Evolutionary conservation across 371 early-diverging fungal genomes (phyloP).

Genomic region (Lichtheimia hyalospora): DNA sequence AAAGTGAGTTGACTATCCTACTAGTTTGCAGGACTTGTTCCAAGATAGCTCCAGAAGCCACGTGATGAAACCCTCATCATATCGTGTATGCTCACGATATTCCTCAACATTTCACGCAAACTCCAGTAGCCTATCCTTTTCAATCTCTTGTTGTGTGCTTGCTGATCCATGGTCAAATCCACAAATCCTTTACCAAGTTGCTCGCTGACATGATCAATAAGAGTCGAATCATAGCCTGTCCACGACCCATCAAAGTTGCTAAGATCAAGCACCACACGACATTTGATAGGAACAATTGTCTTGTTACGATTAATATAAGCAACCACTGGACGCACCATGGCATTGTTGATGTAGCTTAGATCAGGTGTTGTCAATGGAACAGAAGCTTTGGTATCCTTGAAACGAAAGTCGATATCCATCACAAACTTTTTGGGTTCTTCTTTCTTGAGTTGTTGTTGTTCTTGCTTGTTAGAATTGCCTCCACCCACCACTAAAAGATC

Average conservation of each 20-base stretch:
- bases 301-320: constrained; percentile 93
- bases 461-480: constrained; percentile 6
- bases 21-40: not conserved
- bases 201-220: constrained; percentile 76
- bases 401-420: constrained; percentile 76
- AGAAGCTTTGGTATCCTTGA: constrained; percentile 88
- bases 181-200: constrained; percentile 85
- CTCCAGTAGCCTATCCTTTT: constrained; percentile 92
- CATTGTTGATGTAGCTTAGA: constrained; percentile 77
- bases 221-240: constrained; percentile 84
- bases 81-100: constrained; percentile 71
- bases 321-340: constrained; percentile 91
- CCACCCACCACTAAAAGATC: constrained; percentile 48
- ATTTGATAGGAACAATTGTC: constrained; percentile 80
- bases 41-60: constrained; percentile 74
- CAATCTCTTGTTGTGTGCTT: constrained; percentile 78
- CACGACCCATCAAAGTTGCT: constrained; percentile 94
- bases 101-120: constrained; percentile 73
- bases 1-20: too few relatives aligned
- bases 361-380: constrained; percentile 79
- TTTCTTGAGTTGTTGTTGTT: constrained; percentile 56
- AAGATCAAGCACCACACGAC: constrained; percentile 74
- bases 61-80: constrained; percentile 79
- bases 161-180: constrained; percentile 76
- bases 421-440: constrained; percentile 55